Conservation (phyloP, 2,329 filamentous ascomycete species). For the Cordyceps militaris region DNA sequence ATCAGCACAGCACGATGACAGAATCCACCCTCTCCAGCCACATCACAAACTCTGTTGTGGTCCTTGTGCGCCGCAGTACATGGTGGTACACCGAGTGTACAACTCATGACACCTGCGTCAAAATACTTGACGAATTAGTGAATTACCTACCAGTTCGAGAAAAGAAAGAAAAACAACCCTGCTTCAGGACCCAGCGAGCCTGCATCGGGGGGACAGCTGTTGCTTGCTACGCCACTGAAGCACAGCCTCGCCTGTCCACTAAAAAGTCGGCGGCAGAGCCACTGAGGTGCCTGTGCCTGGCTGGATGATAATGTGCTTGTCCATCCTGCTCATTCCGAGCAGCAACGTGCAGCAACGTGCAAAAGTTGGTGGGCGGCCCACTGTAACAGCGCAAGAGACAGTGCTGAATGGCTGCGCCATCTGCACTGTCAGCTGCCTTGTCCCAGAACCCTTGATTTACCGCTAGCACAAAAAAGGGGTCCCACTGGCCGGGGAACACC, state of each 20-base stretch:
- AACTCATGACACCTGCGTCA: neutral
- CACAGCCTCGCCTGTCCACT: neutral
- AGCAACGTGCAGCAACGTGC: no score
- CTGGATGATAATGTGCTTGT: no score
- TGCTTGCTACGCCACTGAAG: neutral
- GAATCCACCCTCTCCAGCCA: conserved; percentile 3
- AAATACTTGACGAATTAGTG: neutral
- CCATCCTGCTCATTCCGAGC: no score
- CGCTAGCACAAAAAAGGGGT: neutral
- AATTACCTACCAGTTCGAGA: neutral
- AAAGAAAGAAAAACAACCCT: neutral
- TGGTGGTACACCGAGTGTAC: neutral
- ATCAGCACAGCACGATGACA: neutral
- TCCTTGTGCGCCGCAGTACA: neutral
- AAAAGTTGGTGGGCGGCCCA: no score
- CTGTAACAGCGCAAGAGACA: neutral
- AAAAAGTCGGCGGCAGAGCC: neutral
- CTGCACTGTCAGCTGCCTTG: neutral
- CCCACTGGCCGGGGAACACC: neutral
- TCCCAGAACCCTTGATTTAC: neutral
- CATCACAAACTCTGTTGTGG: neutral
- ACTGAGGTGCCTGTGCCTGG: neutral
- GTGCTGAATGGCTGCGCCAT: neutral
- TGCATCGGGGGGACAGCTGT: neutral
- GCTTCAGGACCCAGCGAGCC: neutral